phyloP scores from a whole-genome alignment of 768 basidiomycete genomes.

The Fomitopsis serialis region DNA sequence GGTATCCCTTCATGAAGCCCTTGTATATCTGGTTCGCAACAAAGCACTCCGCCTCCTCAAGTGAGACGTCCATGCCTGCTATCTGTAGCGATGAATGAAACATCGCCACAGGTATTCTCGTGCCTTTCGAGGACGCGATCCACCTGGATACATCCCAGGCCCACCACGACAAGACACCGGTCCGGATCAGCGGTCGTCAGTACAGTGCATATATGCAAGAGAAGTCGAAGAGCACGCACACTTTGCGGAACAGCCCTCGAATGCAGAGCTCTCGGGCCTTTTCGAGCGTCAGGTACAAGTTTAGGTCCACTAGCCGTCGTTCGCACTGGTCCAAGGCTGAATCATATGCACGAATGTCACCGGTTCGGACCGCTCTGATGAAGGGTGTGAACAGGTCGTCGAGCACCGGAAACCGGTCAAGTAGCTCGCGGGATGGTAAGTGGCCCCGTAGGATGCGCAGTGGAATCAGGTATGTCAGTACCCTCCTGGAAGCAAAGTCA shows the following conservation, averaged over 20 bases:
- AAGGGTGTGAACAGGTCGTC: slow-evolving; percentile 76
- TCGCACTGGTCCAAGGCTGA: slow-evolving; percentile 67
- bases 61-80: slow-evolving; percentile 59
- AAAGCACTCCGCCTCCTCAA: slow-evolving; percentile 88
- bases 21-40: slow-evolving; percentile 95
- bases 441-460: slow-evolving; percentile 84
- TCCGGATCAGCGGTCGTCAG: not conserved
- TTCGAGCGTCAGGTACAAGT: slow-evolving; percentile 83
- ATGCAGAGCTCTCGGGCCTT: slow-evolving; percentile 84
- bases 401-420: slow-evolving; percentile 69
- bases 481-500: slow-evolving; percentile 52
- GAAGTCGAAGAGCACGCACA: slow-evolving; percentile 40
- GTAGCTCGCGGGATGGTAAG: slow-evolving; percentile 68
- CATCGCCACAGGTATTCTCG: slow-evolving; percentile 75
- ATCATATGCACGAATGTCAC: slow-evolving; percentile 81
- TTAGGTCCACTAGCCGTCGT: slow-evolving; percentile 74
- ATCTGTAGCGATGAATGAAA: slow-evolving; percentile 74
- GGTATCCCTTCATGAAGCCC: slow-evolving; percentile 91
- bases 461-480: slow-evolving; percentile 87
- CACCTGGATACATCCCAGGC: slow-evolving; percentile 54
- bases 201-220: not conserved
- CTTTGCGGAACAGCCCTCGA: slow-evolving; percentile 72
- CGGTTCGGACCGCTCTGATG: slow-evolving; percentile 66
- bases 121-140: slow-evolving; percentile 67
- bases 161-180: no score